Conservation (phyloP, 2,329 filamentous ascomycete genomes). For the Colletotrichum horii region DNA sequence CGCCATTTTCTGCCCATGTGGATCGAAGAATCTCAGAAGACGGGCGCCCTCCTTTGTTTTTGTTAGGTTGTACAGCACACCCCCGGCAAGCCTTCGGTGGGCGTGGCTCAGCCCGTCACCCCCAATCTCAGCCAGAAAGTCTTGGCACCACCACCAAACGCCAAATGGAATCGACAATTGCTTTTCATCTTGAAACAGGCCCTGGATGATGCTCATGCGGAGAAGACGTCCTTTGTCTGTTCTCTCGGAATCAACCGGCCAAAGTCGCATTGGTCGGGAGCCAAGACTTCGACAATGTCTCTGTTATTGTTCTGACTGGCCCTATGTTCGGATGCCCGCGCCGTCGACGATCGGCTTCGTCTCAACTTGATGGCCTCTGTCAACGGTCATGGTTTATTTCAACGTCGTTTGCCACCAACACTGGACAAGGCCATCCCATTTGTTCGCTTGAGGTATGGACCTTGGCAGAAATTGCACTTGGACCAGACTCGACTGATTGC, state of each 20-base stretch:
- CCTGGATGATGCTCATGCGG: background rate
- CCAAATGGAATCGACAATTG: background rate
- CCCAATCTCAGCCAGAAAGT: background rate
- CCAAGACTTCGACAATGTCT: background rate
- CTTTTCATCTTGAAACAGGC: constrained; percentile 1
- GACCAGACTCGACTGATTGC: background rate
- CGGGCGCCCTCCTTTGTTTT: background rate
- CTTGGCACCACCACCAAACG: background rate
- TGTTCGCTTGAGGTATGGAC: background rate
- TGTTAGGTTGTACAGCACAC: background rate
- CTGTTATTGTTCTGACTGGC: background rate
- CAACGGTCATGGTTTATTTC: background rate
- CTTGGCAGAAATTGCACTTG: background rate
- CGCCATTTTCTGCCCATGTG: background rate
- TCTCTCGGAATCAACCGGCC: constrained; percentile 15
- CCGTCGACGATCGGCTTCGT: background rate
- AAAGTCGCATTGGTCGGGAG: constrained; percentile 1
- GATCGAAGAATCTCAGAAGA: background rate
- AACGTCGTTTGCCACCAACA: background rate
- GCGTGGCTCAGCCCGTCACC: background rate
- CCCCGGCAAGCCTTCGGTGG: background rate
- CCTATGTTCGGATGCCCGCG: background rate
- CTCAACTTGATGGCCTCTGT: background rate
- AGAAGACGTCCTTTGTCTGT: background rate
- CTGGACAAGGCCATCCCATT: background rate